Base-by-base conservation (phyloP, 805 yeast genomes). In the Wickerhamiella musiphila region DNA sequence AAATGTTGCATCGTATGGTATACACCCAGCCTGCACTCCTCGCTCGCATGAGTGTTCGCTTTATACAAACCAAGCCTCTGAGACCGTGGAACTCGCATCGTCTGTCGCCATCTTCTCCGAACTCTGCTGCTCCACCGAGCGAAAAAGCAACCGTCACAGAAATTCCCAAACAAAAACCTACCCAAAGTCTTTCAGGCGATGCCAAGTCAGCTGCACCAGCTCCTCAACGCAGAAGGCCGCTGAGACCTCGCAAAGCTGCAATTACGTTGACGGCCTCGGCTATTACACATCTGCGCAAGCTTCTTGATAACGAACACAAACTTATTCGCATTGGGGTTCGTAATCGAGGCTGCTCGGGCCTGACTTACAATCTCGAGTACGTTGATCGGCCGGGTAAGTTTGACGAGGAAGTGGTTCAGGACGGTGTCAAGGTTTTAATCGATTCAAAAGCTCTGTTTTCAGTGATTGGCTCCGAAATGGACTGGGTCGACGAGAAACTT, bases 401-500 rank as follows among this genome's bases (percentile, higher is more conserved):
- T 48, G 98, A 90, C 54, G 98, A 90, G 57, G 62, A 76, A 37
- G 81, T 90, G 7, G 81, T 44, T 5, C 96, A 86, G 57, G 94
- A 84, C 47, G 95, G 93, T 22, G 92, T 90, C 25, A 78, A 72
- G 52, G 92, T 90, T 2, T 64, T 84, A 34, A 81, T 90, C 28
- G 98, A 90, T 53, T 86, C 96, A 18, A 90, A 90, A 54, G 98
- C 98, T 1, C 63, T 90, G 34, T 84, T 90, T 54, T 76, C 92
- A 44, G 84, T 90, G 28, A 93, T 90, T 36, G 98, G 98, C 1
- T 77, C 93, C 5, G 93, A 84, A 56, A 90, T 90, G 98, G 98
- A 90, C 56, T 90, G 94, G 94, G 63, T 81, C 30, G 96, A 90
- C 49, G 94, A 90, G 49, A 84, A 82, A 53, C 61, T 90, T 40